Conservation (phyloP, 2,329 filamentous ascomycete species). For the Trichophyton verrucosum region DNA sequence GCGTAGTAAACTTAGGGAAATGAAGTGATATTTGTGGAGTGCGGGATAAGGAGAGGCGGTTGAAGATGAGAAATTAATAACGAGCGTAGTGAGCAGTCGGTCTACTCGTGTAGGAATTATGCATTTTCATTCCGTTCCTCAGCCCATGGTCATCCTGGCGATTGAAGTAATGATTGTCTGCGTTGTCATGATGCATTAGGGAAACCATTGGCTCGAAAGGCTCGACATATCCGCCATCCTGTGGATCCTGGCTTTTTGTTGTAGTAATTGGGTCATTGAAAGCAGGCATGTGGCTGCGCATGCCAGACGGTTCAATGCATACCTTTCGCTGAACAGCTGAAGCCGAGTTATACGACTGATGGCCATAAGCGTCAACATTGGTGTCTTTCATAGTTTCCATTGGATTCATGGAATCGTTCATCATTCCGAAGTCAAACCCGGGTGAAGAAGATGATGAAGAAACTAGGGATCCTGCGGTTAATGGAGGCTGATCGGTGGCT, state of each 20-base stretch:
- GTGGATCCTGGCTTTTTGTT: slow-evolving; percentile 18
- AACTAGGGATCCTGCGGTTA: slow-evolving; percentile 28
- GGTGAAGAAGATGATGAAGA: slow-evolving; percentile 30
- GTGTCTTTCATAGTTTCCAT: slow-evolving; percentile 28
- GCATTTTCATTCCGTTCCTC: slow-evolving; percentile 2
- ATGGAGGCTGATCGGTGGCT: slow-evolving; percentile 25
- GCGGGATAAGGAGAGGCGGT: background rate
- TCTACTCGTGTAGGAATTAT: background rate
- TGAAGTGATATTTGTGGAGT: too few relatives aligned
- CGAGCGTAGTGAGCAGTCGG: slow-evolving; percentile 4
- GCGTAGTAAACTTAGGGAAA: background rate
- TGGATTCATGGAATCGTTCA: slow-evolving; percentile 29
- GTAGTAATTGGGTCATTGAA: slow-evolving; percentile 19
- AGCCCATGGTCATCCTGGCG: slow-evolving; percentile 9
- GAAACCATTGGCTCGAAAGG: slow-evolving; percentile 23
- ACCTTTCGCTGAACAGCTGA: slow-evolving; percentile 18
- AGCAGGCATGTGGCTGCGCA: slow-evolving; percentile 18
- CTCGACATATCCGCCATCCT: slow-evolving; percentile 19
- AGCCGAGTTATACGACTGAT: slow-evolving; percentile 19
- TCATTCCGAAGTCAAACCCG: slow-evolving; percentile 26
- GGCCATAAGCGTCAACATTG: slow-evolving; percentile 25
- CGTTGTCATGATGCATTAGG: slow-evolving; percentile 20
- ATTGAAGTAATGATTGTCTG: slow-evolving; percentile 19
- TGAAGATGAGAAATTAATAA: background rate
- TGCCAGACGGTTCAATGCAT: slow-evolving; percentile 13